Base-by-base conservation (phyloP, 1,284 basidiomycete genomes). In the Hemileia vastatrix region DNA sequence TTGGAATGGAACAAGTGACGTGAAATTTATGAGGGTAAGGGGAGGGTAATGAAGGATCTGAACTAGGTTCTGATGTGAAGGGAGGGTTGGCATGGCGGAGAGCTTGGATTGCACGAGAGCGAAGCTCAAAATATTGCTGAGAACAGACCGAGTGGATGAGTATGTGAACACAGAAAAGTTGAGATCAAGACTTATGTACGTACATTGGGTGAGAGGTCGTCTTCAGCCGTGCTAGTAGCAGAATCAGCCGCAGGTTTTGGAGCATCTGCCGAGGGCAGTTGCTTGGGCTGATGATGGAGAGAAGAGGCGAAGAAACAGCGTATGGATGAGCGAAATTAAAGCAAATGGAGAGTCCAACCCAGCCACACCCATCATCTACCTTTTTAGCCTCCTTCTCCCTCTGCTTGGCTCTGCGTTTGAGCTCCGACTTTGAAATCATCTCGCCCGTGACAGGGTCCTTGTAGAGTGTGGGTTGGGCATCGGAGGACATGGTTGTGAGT, bases 11-110 rank as follows among this genome's bases (percentile, higher is more conserved):
- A 67, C 80, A 80, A 53, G 86, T 81, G 48, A 95, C 92, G 72
- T 95, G 78, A 80, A 98, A 99, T 83, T 99, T 99, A 85, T 99
- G 95, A 19, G 95, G 94, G 80, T 98, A 99, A 2, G 95, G 94
- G 76, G 94, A 90, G 4, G 90, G 91, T 4, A 63, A 44, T 6
- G 47, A 52, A 11, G 61, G 61, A 21, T 63, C 61, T 32, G 83
- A 78, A 77, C 87, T 86, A 52, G 88, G 87, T 76, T 87, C 82
- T 8, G 54, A 44, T 5, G 61, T 23, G 43, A 52, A 63, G 3
- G 61, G 61, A 15, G 61, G 61, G 31, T 63, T 63, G 24, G 61
- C 54, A 27, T 63, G 54, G 77, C 91, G 86, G 65, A 98, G 82
- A 71, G 85, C 84, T 70, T 86, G 83, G 72, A 99, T 92, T 72